Conservation (phyloP, 306 rosid genomes). For the Quillaja saponaria region DNA sequence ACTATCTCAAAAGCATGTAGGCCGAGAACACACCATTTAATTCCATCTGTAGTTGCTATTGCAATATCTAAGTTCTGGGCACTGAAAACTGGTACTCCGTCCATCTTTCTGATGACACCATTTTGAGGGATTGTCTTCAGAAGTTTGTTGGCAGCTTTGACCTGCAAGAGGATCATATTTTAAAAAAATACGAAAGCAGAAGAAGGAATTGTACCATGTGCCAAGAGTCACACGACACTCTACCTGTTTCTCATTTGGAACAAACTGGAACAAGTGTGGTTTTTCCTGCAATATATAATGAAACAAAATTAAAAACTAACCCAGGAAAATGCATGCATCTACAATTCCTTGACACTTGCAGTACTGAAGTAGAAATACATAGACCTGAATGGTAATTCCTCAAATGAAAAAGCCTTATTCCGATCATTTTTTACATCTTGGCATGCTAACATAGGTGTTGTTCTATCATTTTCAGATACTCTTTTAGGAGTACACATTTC, state of each 20-base stretch:
- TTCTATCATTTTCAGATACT: too few relatives aligned
- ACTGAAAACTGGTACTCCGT: slow-evolving; percentile 96
- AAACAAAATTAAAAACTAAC: slow-evolving; percentile 13
- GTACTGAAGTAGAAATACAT: too few relatives aligned
- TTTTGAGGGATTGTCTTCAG: slow-evolving; percentile 56
- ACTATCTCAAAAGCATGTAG: too few relatives aligned
- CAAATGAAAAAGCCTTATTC: too few relatives aligned
- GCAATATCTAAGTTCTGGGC: slow-evolving; percentile 95
- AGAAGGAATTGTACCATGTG: slow-evolving; percentile 5
- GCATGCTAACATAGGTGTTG: too few relatives aligned
- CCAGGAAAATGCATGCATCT: not conserved
- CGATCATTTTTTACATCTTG: too few relatives aligned
- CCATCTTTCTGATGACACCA: slow-evolving; percentile 68
- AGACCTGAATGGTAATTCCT: too few relatives aligned
- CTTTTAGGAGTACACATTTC: too few relatives aligned
- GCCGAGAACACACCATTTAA: slow-evolving; percentile 62
- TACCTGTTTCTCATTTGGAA: slow-evolving; percentile 99
- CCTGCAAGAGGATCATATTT: slow-evolving; percentile 43
- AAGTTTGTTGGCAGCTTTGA: slow-evolving; percentile 90
- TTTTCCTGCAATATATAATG: slow-evolving; percentile 68
- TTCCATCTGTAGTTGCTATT: slow-evolving; percentile 81
- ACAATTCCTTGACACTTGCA: not conserved
- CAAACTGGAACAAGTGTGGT: slow-evolving; percentile 89
- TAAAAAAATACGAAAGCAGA: slow-evolving; percentile 13
- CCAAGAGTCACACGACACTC: slow-evolving; percentile 9